Percentiles rank a stretch among this genome's conserved stretches.
phyloP scores from a whole-genome alignment of 129 eudicot species.

The Silybum marianum region DNA sequence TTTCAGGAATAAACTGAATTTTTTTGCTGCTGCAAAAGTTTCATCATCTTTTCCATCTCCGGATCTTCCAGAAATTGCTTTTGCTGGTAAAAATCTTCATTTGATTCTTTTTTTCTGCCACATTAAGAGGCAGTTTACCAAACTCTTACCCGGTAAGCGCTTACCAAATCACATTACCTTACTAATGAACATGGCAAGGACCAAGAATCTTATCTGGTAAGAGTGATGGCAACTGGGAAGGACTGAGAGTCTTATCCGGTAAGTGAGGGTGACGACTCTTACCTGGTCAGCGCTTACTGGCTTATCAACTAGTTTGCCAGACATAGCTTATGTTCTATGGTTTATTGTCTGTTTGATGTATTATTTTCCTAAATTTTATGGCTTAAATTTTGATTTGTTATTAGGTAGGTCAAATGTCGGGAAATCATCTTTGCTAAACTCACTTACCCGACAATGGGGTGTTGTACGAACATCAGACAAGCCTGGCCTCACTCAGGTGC shows the following conservation, averaged over 20 bases:
- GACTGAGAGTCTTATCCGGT: too few relatives aligned
- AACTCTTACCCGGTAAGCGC: too few relatives aligned
- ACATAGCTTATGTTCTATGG: not conserved
- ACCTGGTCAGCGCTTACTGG: too few relatives aligned
- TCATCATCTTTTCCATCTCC: constrained; percentile 87
- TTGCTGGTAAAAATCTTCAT: constrained; percentile 71
- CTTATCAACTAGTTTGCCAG: not conserved
- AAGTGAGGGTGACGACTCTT: too few relatives aligned
- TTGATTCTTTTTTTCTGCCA: not conserved
- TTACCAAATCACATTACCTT: too few relatives aligned
- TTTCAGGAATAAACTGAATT: constrained; percentile 73
- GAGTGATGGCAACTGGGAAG: too few relatives aligned
- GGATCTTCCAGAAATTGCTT: constrained; percentile 94
- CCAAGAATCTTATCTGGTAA: too few relatives aligned
- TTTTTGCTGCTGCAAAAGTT: constrained; percentile 94
- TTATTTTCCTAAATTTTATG: not conserved
- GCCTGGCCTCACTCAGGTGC: constrained; percentile 97
- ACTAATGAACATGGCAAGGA: too few relatives aligned
- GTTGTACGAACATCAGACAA: constrained; percentile 93
- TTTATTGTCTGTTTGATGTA: not conserved
- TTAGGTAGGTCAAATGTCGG: constrained; percentile 97
- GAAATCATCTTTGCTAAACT: constrained; percentile 85
- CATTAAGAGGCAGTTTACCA: not conserved
- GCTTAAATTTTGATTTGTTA: constrained; percentile 20
- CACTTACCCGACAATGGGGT: constrained; percentile 98